These are phyloP conservation scores for Russula brevipes DNA, from an alignment of 768 basidiomycete genomes.

Conservation along the genomic window DNA sequence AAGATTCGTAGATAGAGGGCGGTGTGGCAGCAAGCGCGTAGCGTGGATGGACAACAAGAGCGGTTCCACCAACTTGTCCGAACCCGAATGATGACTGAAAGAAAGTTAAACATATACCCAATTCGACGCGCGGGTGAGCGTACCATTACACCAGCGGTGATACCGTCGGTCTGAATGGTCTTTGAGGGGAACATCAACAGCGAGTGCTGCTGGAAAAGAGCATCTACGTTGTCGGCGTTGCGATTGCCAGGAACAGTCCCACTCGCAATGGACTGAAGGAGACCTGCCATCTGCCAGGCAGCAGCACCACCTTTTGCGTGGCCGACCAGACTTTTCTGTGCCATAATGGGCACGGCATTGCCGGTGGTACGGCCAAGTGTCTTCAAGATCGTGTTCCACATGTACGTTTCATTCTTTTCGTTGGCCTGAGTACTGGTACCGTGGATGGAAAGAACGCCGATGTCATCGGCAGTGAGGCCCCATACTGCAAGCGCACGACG, in stretches of 20 bases:
- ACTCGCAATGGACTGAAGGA: slow-evolving; percentile 76
- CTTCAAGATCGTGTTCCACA: slow-evolving; percentile 95
- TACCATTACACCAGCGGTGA: slow-evolving; percentile 84
- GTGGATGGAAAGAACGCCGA: slow-evolving; percentile 86
- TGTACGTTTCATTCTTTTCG: slow-evolving; percentile 95
- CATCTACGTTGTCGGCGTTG: slow-evolving; percentile 95
- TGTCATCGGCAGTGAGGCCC: slow-evolving; percentile 90
- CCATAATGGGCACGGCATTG: slow-evolving; percentile 95
- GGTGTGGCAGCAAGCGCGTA: slow-evolving; percentile 84
- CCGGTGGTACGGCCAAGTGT: slow-evolving; percentile 84
- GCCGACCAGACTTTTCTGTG: slow-evolving; percentile 95
- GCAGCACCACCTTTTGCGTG: slow-evolving; percentile 99
- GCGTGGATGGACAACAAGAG: slow-evolving; percentile 83
- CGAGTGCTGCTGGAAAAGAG: slow-evolving; percentile 82
- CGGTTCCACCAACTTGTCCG: slow-evolving; percentile 96
- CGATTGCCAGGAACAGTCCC: slow-evolving; percentile 94
- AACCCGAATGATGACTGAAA: slow-evolving; percentile 89
- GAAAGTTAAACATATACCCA: slow-evolving; percentile 8
- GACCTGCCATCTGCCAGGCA: slow-evolving; percentile 92
- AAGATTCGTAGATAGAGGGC: slow-evolving; percentile 70
- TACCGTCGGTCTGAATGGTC: slow-evolving; percentile 90
- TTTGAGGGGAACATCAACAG: slow-evolving; percentile 97
- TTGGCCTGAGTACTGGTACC: slow-evolving; percentile 86
- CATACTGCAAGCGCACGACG: slow-evolving; percentile 95
- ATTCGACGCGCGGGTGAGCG: not conserved